phyloP scores from a whole-genome alignment of 164 flowering plant genomes.

The Sextonia rubra region DNA sequence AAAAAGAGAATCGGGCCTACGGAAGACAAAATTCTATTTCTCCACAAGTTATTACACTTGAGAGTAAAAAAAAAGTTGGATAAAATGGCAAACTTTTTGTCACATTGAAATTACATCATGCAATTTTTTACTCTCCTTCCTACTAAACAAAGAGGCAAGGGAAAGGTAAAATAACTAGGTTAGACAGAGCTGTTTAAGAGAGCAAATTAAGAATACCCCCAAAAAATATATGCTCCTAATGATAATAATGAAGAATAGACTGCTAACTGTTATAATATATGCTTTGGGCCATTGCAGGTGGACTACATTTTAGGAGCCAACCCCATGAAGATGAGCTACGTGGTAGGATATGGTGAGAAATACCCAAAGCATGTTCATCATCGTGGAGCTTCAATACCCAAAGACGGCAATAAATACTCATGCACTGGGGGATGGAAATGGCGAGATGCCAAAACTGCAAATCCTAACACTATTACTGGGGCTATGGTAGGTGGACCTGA shows the following conservation, averaged over 20 bases:
- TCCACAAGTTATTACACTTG: no score
- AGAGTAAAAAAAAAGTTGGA: no score
- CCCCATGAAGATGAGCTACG: conserved; percentile 76
- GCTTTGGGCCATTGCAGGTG: conserved; percentile 29
- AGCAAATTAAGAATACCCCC: no score
- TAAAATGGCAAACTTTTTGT: no score
- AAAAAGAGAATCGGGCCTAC: no score
- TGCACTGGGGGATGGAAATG: conserved; percentile 71
- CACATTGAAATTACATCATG: no score
- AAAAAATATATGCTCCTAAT: no score
- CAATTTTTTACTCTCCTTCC: no score
- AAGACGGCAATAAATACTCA: conserved; percentile 34
- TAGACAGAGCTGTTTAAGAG: no score
- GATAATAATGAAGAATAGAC: background rate
- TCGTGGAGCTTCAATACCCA: conserved; percentile 75
- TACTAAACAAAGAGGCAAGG: no score
- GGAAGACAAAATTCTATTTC: no score
- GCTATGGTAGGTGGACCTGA: conserved; percentile 97
- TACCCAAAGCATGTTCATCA: conserved; percentile 77
- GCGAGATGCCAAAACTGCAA: conserved; percentile 41
- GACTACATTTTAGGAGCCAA: conserved; percentile 70
- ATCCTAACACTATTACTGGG: conserved; percentile 63
- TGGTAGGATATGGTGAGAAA: conserved; percentile 68
- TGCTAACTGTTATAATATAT: background rate
- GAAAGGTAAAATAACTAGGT: no score